These are phyloP conservation scores for Jatropha multifida DNA, from an alignment of 441 rosid genomes.

Conservation along the genomic window DNA sequence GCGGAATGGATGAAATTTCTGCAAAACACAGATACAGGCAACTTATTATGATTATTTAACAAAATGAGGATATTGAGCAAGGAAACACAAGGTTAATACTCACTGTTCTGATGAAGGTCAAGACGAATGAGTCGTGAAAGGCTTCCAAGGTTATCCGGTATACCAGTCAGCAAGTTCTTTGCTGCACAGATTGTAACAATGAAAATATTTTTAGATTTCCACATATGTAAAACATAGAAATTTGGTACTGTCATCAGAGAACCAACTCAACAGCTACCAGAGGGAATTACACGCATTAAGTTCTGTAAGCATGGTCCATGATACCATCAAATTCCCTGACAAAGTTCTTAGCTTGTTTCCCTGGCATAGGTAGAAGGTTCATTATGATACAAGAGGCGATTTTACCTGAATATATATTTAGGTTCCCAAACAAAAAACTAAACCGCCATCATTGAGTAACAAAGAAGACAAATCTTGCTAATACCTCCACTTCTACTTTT, in stretches of 20 bases:
- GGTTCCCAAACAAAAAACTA: constrained; percentile 11
- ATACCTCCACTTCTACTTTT: constrained; percentile 87
- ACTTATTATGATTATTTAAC: constrained; percentile 16
- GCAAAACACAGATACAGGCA: constrained; percentile 24
- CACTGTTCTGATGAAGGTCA: constrained; percentile 93
- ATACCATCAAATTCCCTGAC: constrained; percentile 55
- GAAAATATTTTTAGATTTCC: constrained; percentile 5
- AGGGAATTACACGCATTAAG: constrained; percentile 73
- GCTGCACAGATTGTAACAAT: constrained; percentile 42
- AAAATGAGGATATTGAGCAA: constrained; percentile 16
- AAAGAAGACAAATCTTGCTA: constrained; percentile 5
- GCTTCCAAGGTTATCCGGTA: constrained; percentile 74
- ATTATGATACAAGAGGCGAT: background rate
- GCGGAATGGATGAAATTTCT: constrained; percentile 68
- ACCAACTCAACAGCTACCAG: constrained; percentile 11
- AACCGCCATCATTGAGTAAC: constrained; percentile 7
- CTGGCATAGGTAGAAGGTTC: constrained; percentile 40
- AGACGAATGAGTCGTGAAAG: constrained; percentile 84
- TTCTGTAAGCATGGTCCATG: constrained; percentile 80
- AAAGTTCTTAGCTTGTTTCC: constrained; percentile 73
- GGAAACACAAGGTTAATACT: constrained; percentile 31
- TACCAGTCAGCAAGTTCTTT: constrained; percentile 61
- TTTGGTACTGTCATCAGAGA: constrained; percentile 10
- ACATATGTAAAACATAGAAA: constrained; percentile 11
- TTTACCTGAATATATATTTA: background rate